Base-by-base conservation (phyloP, 116 monocot genomes). In the Iris pallida region DNA sequence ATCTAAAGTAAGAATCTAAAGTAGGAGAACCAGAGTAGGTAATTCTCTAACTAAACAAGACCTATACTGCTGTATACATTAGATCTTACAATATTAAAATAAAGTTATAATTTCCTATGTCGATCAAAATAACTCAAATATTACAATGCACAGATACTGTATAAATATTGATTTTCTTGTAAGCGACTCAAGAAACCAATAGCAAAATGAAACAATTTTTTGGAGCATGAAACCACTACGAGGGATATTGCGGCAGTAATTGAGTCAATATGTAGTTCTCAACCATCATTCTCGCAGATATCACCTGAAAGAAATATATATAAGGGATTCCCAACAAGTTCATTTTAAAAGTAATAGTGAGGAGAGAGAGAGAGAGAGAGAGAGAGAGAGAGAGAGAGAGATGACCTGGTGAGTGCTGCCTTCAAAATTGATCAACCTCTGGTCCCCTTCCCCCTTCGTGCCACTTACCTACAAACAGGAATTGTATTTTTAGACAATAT, bases 191-290 rank as follows among this genome's bases (percentile, higher is more conserved):
- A 30, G 30, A 30, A 30, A 30, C 30, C 30, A 30, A 30, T 30
- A 30, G 30, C 30, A 30, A 30, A 30, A 30, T 0, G 30, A 30
- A 30, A 30, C 30, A 30, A 30, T 30, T 30, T 30, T 30, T 30
- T 30, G 30, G 30, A 30, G 30, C 30, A 30, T 30, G 3, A 30
- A 30, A 30, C 30, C 19, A 4, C 58, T 59, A 58, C 6, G 16
- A 51, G 48, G 16, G 16, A 59, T 45, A 66, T 19, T 66, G 66
- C 6, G 56, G 72, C 55, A 59, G 13, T 46, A 78, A 46, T 42
- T 72, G 72, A 45, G 72, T 62, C 41, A 65, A 72, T 68, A 78
- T 68, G 67, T 68, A 72, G 45, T 56, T 78, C 53, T 78, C 66
- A 53, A 78, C 72, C 65, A 78, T 53, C 67, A 61, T 63, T 68